Conservation (phyloP, 1,284 basidiomycete species). For the Microbotryomycetes sp. region DNA sequence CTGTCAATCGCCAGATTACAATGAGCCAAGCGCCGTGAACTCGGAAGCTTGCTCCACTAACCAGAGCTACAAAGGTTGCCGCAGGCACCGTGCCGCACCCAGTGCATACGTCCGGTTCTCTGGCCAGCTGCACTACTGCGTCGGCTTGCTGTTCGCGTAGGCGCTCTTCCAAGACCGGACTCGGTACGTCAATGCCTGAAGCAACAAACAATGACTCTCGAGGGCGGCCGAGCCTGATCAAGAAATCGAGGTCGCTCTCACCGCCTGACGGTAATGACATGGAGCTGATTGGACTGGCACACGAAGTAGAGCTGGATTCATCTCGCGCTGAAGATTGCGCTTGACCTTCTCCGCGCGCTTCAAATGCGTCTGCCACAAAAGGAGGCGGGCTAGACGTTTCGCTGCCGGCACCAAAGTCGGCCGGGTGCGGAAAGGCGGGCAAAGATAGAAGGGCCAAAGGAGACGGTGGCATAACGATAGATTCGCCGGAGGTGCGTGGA, state of each 20-base stretch:
- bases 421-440: not conserved
- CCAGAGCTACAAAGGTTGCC: constrained; percentile 16
- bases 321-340: not conserved
- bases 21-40: not conserved
- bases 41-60: constrained; percentile 4
- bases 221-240: not conserved
- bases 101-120: constrained; percentile 2
- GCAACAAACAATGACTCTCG: not conserved
- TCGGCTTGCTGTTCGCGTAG: not conserved
- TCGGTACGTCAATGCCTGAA: not conserved
- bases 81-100: constrained; percentile 8
- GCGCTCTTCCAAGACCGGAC: not conserved
- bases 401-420: no score
- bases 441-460: no score
- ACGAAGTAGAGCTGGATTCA: not conserved
- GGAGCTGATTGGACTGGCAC: not conserved
- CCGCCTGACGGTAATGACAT: not conserved
- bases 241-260: not conserved
- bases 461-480: not conserved
- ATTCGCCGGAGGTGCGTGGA: not conserved
- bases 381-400: no score
- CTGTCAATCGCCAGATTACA: not conserved
- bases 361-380: no score
- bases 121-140: not conserved
- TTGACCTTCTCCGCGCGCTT: not conserved